Percentiles rank a stretch among this genome's conserved stretches.
phyloP scores from a whole-genome alignment of 352 stramenopile species.

The Phytophthora podocarpi region DNA sequence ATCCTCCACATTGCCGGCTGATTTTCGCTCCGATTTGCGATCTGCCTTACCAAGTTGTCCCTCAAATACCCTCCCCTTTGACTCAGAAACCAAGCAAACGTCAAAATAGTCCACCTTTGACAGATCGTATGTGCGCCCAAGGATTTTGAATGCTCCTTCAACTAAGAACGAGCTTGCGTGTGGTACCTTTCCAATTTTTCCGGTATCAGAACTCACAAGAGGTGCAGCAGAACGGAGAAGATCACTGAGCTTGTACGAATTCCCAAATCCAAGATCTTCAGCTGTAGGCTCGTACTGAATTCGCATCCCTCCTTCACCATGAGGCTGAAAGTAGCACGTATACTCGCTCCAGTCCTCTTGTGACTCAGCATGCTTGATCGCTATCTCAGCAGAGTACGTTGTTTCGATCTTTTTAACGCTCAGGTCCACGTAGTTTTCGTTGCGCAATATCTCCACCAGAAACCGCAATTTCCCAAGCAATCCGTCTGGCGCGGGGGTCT shows the following conservation, averaged over 20 bases:
- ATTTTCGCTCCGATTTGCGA: constrained; percentile 2
- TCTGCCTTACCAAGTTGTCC: constrained; percentile 46
- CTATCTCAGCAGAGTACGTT: constrained; percentile 55
- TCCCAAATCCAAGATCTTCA: constrained; percentile 49
- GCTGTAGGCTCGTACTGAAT: constrained; percentile 51
- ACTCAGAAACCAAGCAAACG: constrained; percentile 44
- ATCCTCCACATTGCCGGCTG: neutral
- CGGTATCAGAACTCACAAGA: neutral
- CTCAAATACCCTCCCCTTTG: constrained; percentile 38
- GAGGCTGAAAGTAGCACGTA: constrained; percentile 51
- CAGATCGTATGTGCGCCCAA: constrained; percentile 66
- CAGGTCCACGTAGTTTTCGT: constrained; percentile 62
- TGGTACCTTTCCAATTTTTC: neutral
- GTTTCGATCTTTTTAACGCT: constrained; percentile 38
- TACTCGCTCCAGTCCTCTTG: constrained; percentile 47
- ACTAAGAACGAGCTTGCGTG: neutral
- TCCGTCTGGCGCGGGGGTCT: constrained; percentile 46
- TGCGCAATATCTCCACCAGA: constrained; percentile 53
- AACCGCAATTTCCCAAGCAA: constrained; percentile 63
- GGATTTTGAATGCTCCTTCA: constrained; percentile 29
- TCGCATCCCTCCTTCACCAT: constrained; percentile 47
- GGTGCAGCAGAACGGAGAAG: constrained; percentile 28
- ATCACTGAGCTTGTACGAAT: constrained; percentile 40
- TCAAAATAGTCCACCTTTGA: constrained; percentile 62
- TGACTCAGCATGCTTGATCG: constrained; percentile 32